A percentile compares a stretch with the other conserved stretches of the same genome.
Evolutionary conservation across 2,329 filamentous ascomycete genomes (phyloP).

Genomic region (Nothopassalora personata): DNA sequence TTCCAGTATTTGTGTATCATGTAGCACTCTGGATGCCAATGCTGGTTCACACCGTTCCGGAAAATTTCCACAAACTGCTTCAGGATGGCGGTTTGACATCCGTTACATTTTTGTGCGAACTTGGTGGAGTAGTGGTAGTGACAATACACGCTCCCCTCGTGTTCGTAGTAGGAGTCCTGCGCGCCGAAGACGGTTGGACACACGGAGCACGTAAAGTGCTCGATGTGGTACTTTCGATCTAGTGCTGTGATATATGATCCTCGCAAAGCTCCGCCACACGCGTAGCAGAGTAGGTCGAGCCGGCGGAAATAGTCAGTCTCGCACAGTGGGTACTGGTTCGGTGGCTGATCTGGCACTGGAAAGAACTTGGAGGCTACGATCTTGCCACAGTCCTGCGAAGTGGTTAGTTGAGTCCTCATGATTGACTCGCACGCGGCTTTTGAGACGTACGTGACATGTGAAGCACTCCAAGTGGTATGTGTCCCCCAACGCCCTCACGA

Average conservation of each 20-base stretch:
- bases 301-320: conserved; percentile 97
- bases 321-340: conserved; percentile 88
- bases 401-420: conserved; percentile 3
- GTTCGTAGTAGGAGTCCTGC: conserved; percentile 97
- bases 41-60: conserved; percentile 94
- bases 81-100: conserved; percentile 91
- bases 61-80: conserved; percentile 99
- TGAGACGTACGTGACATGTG: conserved; percentile 74
- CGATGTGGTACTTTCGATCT: conserved; percentile 97
- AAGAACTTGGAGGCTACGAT: conserved; percentile 99
- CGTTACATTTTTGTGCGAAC: conserved; percentile 93
- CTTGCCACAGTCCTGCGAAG: conserved; percentile 83
- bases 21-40: conserved; percentile 99
- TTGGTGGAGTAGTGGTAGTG: conserved; percentile 98
- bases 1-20: conserved; percentile 99
- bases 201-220: conserved; percentile 96
- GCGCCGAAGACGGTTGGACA: conserved; percentile 98
- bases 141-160: conserved; percentile 92
- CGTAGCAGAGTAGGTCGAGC: conserved; percentile 82
- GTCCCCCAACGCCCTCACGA: conserved; percentile 85
- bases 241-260: conserved; percentile 97
- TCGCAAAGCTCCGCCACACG: conserved; percentile 85
- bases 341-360: conserved; percentile 85
- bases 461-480: conserved; percentile 98
- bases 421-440: conserved; percentile 18